Evolutionary conservation across 2,329 filamentous ascomycete genomes (phyloP), one percentile per base, ranked within the genome.

Genomic region (Tolypocladium ophioglossoides): DNA sequence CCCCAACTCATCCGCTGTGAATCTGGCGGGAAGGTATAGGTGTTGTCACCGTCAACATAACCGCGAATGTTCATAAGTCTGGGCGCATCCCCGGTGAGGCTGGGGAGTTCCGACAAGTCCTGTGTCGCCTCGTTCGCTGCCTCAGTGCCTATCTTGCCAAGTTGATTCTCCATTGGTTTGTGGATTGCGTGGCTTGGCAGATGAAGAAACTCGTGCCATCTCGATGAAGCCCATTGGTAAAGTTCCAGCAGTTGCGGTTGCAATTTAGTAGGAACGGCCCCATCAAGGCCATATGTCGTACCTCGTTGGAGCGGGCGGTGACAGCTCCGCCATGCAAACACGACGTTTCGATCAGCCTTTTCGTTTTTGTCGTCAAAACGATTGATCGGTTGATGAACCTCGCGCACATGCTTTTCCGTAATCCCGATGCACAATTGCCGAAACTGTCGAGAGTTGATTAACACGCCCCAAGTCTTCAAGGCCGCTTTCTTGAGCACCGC

Each of bases 231-330:
- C 50, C 52, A 55, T 37, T 51, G 30, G 48, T 58, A 57, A 2
- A 40, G 27, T 4, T 54, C 34, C 2, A 57, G 47, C n/a, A 58
- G 49, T 20, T 46, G 27, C 2, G 55, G 57, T 30, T 57, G 53
- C n/a, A 58, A 30, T 27, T 32, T 38, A 2, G 41, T 52, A 10
- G 56, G 56, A 27, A 56, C 58, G 11, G 56, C 56, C n/a, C 55
- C 56, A 34, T 58, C 55, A 34, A 58, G 58, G 3, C 56, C 58
- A 50, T 59, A 59, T n/a, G 56, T 59, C 22, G 39, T 50, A 9
- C 32, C 52, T 16, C 56, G 55, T 34, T 59, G 56, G 5, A 55
- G 35, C 10, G 58, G 58, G 11, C 56, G 53, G 52, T 59, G 56
- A 5, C 58, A 55, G 32, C 54, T 57, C 38, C 55, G 54, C 58